Evolutionary conservation across 2,329 filamentous ascomycete species (phyloP).

Genomic region (Phialemonium atrogriseum): DNA sequence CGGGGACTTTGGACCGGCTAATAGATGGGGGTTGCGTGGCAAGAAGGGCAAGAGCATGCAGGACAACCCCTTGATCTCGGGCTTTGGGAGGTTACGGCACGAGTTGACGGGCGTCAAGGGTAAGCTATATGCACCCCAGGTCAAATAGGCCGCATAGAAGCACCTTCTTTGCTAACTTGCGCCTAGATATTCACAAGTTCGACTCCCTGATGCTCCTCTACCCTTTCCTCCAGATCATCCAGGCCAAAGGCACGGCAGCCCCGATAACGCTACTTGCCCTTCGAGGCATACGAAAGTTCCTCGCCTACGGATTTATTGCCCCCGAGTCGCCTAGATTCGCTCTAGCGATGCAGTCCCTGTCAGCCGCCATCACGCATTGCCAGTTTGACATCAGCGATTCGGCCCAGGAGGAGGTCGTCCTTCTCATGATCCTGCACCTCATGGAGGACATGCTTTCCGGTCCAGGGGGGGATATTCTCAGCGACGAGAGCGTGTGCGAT

Average conservation of each 20-base stretch:
- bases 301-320: slow-evolving; percentile 87
- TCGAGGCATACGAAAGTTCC: slow-evolving; percentile 90
- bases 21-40: slow-evolving; percentile 85
- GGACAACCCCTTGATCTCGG: slow-evolving; percentile 92
- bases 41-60: slow-evolving; percentile 97
- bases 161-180: slow-evolving; percentile 19
- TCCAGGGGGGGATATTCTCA: slow-evolving; percentile 84
- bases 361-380: slow-evolving; percentile 92
- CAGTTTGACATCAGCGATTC: slow-evolving; percentile 96
- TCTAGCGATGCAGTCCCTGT: slow-evolving; percentile 88
- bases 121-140: slow-evolving; percentile 24
- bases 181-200: slow-evolving; percentile 71
- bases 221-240: slow-evolving; percentile 93
- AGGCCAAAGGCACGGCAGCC: slow-evolving; percentile 90
- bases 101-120: slow-evolving; percentile 82
- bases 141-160: too few species aligned
- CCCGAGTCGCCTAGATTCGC: slow-evolving; percentile 78
- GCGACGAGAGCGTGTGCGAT: slow-evolving; percentile 95
- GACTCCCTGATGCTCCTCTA: slow-evolving; percentile 84
- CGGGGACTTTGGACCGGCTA: slow-evolving; percentile 56
- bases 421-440: slow-evolving; percentile 86
- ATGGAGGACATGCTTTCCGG: slow-evolving; percentile 99
- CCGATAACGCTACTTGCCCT: slow-evolving; percentile 93
- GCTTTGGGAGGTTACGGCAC: slow-evolving; percentile 80
- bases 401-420: slow-evolving; percentile 88